phyloP scores from a whole-genome alignment of 2,329 filamentous ascomycete genomes.

The Harringtonia lauricola region DNA sequence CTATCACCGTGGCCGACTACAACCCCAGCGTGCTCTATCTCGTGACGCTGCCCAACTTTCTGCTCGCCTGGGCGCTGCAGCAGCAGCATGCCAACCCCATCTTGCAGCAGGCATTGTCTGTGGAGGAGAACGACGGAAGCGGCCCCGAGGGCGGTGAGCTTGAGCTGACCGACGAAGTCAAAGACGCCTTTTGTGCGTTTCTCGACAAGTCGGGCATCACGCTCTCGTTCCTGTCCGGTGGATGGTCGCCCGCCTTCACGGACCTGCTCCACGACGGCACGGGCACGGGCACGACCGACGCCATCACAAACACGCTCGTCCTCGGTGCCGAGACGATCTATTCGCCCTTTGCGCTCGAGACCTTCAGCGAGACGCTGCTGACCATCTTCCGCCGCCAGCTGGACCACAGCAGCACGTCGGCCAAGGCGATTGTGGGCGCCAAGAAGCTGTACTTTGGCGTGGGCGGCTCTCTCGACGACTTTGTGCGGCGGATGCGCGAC shows the following conservation, averaged over 20 bases:
- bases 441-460: constrained; percentile 81
- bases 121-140: constrained; percentile 49
- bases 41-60: constrained; percentile 68
- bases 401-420: constrained; percentile 26
- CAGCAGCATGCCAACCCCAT: constrained; percentile 19
- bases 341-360: constrained; percentile 56
- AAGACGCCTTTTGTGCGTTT: constrained; percentile 45
- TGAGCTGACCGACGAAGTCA: constrained; percentile 47
- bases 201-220: constrained; percentile 39
- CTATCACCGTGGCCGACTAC: constrained; percentile 66
- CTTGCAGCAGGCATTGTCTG: constrained; percentile 32
- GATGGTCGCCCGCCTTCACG: constrained; percentile 58
- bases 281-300: constrained; percentile 7
- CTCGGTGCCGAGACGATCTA: constrained; percentile 78
- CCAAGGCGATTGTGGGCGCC: constrained; percentile 58
- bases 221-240: constrained; percentile 61
- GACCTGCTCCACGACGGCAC: constrained; percentile 36
- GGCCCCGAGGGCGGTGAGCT: constrained; percentile 49
- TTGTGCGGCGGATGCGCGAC: constrained; percentile 40
- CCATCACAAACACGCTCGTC: constrained; percentile 37
- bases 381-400: constrained; percentile 40
- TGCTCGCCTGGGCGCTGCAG: constrained; percentile 55
- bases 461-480: constrained; percentile 70
- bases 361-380: constrained; percentile 59
- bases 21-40: constrained; percentile 68